phyloP scores from a whole-genome alignment of 345 rosid genomes.

The Eucalyptus fibrosa region DNA sequence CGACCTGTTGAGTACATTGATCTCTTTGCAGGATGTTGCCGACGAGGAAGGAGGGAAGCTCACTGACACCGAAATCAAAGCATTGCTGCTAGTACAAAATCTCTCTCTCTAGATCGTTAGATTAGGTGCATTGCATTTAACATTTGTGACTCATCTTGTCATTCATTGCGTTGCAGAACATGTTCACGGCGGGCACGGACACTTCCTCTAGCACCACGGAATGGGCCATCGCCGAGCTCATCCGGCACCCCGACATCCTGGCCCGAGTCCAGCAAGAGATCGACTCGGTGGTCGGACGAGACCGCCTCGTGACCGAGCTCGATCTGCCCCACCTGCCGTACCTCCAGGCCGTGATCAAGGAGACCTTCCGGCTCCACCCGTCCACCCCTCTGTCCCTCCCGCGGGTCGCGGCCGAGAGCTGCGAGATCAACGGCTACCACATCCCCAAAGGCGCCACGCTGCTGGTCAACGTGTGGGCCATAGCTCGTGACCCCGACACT shows the following conservation, averaged over 20 bases:
- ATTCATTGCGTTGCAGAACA: conserved; percentile 6
- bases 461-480: conserved; percentile 73
- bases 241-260: conserved; percentile 56
- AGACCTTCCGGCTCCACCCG: conserved; percentile 76
- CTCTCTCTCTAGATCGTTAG: not conserved
- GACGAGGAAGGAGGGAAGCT: conserved; percentile 46
- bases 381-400: conserved; percentile 80
- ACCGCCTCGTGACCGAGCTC: conserved; percentile 32
- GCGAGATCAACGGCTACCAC: conserved; percentile 65
- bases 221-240: conserved; percentile 84
- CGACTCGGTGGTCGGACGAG: conserved; percentile 46
- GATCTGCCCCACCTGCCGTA: conserved; percentile 48
- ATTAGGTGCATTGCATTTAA: not conserved
- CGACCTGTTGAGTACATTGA: conserved; percentile 50
- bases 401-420: conserved; percentile 45
- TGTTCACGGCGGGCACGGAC: conserved; percentile 94
- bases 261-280: conserved; percentile 38
- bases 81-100: conserved; percentile 50
- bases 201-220: conserved; percentile 87
- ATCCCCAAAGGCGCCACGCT: conserved; percentile 63
- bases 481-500: conserved; percentile 61
- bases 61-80: conserved; percentile 81
- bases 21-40: conserved; percentile 30
- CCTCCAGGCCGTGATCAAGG: conserved; percentile 69
- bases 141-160: too few species aligned